Base-by-base conservation (phyloP, 2,329 filamentous ascomycete genomes). In the Penicillium italicum region DNA sequence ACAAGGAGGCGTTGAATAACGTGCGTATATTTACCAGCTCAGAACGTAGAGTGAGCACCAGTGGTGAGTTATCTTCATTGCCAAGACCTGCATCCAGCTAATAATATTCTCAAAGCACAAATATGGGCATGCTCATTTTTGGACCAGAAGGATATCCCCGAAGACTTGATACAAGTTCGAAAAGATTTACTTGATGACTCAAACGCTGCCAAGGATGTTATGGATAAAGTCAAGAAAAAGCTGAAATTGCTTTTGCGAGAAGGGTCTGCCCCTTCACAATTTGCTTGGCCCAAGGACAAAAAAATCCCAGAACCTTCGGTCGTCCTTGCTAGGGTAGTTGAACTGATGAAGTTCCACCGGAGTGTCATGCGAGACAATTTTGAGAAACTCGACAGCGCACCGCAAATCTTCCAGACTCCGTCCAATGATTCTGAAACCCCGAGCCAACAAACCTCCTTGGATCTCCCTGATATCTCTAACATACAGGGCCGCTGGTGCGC, bases 181-280 rank as follows among this genome's bases (percentile, higher is more conserved):
- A 99, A 99, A 71, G 92, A 97, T 74, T 82, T 99, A 7, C 79
- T 99, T 3, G 94, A 99, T 71, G 94, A 99, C 71, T 97, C 92
- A 0, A 99, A 99, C 72, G 94, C 94, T 4, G 94, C 94, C 55
- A 99, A 99, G 73, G 94, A 99, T 71, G 91, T 96, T 69, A 99
- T 97, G 89, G 95, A 99, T 76, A 97, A 96, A 75, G 94, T 99
- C 53, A 99, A 99, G 82, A 99, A 99, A 83, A 97, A 96, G 84
- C 82, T 99, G 28, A 99, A 99, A 77, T 87, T 90, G 1, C 81
- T 99, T 20, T 76, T 99, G 55, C 86, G 94, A 30, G 90, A 96
- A 72, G 94, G 93, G n/a, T 89, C 94, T 68, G 90, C 93, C 1
- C 94, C 94, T 10, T 86, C 93, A 18, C 91, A 99, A 68, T 99